These are phyloP conservation scores for Colletotrichum acutatum DNA, from an alignment of 2,329 filamentous ascomycete species.

Conservation along the genomic window DNA sequence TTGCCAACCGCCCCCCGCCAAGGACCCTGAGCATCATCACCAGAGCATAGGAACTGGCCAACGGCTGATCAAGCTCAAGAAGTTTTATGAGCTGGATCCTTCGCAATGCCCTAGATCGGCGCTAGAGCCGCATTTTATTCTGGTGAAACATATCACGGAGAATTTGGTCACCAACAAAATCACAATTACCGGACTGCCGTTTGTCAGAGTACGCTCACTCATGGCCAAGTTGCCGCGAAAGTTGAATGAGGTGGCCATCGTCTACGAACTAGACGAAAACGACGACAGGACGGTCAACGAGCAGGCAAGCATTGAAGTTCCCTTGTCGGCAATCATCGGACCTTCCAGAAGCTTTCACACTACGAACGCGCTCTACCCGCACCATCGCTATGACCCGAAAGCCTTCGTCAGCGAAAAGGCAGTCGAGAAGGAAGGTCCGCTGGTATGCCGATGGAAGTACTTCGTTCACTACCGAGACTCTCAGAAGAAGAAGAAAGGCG, in stretches of 20 bases:
- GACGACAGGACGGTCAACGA: slow-evolving; percentile 44
- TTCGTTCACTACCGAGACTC: slow-evolving; percentile 45
- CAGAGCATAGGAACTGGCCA: background rate
- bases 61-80: slow-evolving; percentile 37
- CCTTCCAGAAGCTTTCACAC: slow-evolving; percentile 55
- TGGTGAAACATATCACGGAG: slow-evolving; percentile 55
- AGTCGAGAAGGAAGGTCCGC: slow-evolving; percentile 43
- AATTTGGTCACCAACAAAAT: slow-evolving; percentile 34
- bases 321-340: slow-evolving; percentile 48
- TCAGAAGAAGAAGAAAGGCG: slow-evolving; percentile 35
- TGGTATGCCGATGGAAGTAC: slow-evolving; percentile 66
- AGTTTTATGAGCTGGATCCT: slow-evolving; percentile 43
- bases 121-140: slow-evolving; percentile 48
- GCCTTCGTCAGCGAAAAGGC: slow-evolving; percentile 39
- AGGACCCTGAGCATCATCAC: background rate
- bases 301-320: slow-evolving; percentile 56
- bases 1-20: background rate
- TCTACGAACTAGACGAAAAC: slow-evolving; percentile 53
- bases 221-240: slow-evolving; percentile 51
- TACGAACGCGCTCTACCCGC: slow-evolving; percentile 66
- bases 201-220: slow-evolving; percentile 48
- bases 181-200: slow-evolving; percentile 51
- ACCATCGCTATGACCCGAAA: slow-evolving; percentile 41
- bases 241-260: slow-evolving; percentile 54
- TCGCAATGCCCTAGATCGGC: slow-evolving; percentile 35